phyloP scores from a whole-genome alignment of 176 grass and related monocot species.

The Avena eriantha region DNA sequence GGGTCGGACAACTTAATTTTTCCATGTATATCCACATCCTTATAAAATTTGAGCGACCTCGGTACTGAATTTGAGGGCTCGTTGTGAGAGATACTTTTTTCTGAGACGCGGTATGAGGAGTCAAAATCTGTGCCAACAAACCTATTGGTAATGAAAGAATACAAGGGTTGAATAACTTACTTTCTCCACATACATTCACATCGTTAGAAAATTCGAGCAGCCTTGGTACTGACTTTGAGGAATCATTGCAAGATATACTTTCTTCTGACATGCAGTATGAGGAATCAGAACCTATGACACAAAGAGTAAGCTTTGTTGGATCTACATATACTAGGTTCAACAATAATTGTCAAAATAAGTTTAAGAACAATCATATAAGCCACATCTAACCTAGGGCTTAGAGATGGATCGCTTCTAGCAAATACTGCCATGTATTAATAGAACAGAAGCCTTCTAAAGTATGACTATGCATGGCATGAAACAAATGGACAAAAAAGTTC shows the following conservation, averaged over 20 bases:
- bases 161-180: conserved; percentile 34
- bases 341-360: neutral
- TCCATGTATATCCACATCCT: conserved; percentile 39
- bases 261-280: neutral
- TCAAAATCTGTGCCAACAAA: neutral
- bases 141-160: neutral
- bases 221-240: neutral
- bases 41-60: conserved; percentile 5
- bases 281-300: conserved; percentile 17
- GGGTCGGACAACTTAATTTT: conserved; percentile 42
- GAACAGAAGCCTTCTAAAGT: neutral
- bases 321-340: conserved; percentile 26
- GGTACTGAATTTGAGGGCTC: conserved; percentile 13
- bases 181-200: conserved; percentile 41
- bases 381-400: conserved; percentile 1
- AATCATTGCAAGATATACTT: neutral
- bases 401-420: neutral
- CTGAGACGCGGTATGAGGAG: neutral
- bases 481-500: neutral
- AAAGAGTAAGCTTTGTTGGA: conserved; percentile 24
- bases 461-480: conserved; percentile 5
- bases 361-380: conserved; percentile 14
- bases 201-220: conserved; percentile 5
- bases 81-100: neutral
- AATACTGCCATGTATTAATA: neutral